phyloP scores from a whole-genome alignment of 2,329 filamentous ascomycete species.

The Alternaria brassicicola region DNA sequence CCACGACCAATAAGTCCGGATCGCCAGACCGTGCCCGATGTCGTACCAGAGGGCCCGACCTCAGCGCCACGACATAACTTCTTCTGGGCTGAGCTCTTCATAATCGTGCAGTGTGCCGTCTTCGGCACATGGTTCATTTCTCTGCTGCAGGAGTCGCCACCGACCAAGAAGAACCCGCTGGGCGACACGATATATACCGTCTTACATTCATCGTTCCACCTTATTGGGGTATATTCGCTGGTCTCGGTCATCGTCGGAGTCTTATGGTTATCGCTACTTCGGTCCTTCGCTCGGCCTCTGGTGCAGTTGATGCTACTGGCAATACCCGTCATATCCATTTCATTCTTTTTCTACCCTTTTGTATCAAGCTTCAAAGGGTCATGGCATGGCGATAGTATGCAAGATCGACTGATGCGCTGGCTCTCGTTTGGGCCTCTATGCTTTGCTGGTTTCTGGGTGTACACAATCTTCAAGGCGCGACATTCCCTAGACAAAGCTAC shows the following conservation, averaged over 20 bases:
- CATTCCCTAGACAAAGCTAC: conserved; percentile 82
- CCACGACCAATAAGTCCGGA: conserved; percentile 56
- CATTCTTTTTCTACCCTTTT: conserved; percentile 90
- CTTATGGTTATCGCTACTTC: conserved; percentile 85
- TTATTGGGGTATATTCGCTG: conserved; percentile 88
- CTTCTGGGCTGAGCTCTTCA: conserved; percentile 89
- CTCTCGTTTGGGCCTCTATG: conserved; percentile 76
- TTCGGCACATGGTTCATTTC: conserved; percentile 89
- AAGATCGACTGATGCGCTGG: conserved; percentile 90
- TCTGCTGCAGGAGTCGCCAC: conserved; percentile 82
- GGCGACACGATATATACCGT: conserved; percentile 96
- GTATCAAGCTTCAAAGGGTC: conserved; percentile 84
- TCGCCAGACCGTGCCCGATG: conserved; percentile 61
- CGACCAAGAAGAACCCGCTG: conserved; percentile 70
- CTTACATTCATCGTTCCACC: conserved; percentile 82
- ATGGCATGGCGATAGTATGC: conserved; percentile 75
- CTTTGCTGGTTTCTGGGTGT: conserved; percentile 79
- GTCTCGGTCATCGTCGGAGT: conserved; percentile 88
- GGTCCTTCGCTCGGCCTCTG: conserved; percentile 85
- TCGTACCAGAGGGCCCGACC: conserved; percentile 58
- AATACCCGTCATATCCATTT: conserved; percentile 83
- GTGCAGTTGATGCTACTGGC: conserved; percentile 81
- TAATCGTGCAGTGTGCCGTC: conserved; percentile 82
- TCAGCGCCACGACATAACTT: conserved; percentile 70
- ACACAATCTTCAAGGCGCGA: conserved; percentile 80